phyloP scores from a whole-genome alignment of 1,139 yeast genomes.

The Candida pseudoviswanathii region DNA sequence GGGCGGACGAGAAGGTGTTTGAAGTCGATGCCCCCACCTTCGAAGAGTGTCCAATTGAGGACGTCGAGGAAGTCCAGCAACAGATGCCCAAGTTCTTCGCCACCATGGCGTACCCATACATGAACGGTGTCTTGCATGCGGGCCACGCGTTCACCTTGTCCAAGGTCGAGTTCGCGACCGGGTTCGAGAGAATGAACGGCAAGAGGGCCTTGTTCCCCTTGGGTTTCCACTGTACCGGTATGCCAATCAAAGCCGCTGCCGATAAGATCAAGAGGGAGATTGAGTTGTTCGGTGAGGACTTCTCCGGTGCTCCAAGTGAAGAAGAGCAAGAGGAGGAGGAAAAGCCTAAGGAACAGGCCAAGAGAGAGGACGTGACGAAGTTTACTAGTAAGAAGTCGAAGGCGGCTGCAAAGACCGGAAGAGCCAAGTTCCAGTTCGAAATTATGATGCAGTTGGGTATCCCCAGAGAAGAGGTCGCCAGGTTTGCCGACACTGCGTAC shows the following conservation, averaged over 20 bases:
- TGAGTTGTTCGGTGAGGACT: slow-evolving; percentile 86
- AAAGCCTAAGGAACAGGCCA: slow-evolving; percentile 34
- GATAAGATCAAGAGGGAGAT: slow-evolving; percentile 93
- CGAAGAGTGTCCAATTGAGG: slow-evolving; percentile 61
- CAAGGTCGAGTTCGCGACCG: slow-evolving; percentile 90
- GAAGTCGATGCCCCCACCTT: slow-evolving; percentile 85
- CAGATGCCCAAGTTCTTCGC: slow-evolving; percentile 86
- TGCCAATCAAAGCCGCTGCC: slow-evolving; percentile 98
- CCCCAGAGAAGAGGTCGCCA: slow-evolving; percentile 74
- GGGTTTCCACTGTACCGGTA: slow-evolving; percentile 99
- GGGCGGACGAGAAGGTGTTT: slow-evolving; percentile 85
- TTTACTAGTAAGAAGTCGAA: slow-evolving; percentile 91
- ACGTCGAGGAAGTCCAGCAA: slow-evolving; percentile 71
- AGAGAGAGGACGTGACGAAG: slow-evolving; percentile 79
- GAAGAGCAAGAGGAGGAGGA: slow-evolving; percentile 51
- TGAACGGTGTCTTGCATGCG: slow-evolving; percentile 98
- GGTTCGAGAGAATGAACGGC: slow-evolving; percentile 94
- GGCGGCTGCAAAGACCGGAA: slow-evolving; percentile 90
- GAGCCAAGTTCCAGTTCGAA: slow-evolving; percentile 93
- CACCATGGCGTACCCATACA: slow-evolving; percentile 98
- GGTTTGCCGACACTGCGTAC: slow-evolving; percentile 85
- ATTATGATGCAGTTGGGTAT: slow-evolving; percentile 95
- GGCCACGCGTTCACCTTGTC: slow-evolving; percentile 97
- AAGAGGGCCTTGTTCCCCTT: slow-evolving; percentile 91
- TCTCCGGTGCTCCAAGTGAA: slow-evolving; percentile 63